Evolutionary conservation across 805 yeast species (phyloP), one percentile per base, ranked within the genome.

Genomic region (Ogataea minuta): DNA sequence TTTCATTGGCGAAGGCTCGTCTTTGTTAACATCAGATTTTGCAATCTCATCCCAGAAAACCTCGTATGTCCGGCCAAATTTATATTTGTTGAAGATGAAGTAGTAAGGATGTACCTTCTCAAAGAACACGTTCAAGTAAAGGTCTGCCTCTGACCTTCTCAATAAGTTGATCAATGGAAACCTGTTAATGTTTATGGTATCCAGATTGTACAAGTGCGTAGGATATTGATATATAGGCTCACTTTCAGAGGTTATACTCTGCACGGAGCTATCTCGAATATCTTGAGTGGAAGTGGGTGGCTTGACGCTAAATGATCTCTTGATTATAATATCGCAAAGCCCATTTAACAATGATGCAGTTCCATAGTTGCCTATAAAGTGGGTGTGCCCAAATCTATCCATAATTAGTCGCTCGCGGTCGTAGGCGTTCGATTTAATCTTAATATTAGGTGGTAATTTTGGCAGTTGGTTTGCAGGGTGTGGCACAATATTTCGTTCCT

Each of bases 321-420:
- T 63, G n/a, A 67, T 53, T 17, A 71, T 59, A 14, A 71, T 56
- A 45, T 68, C 72, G 43, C 74, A 68, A 7, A 71, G 44, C 1
- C 72, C 68, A 34, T 63, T 67, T 39, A 71, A 54, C 19, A 71
- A 44, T 2, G 72, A 67, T 0, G 73, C 69, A 1, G 75, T 70
- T 16, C 76, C 74, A 12, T 63, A 63, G 14, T 68, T 63, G 1
- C 77, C 77, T 36, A 72, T 66, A 42, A 67, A 72, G 50, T 72
- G 77, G 0, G 72, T 64, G 37, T 69, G 71, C 4, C 76, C 76
- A 40, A 62, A 64, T 15, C 63, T 54, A 44, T 72, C 77, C 54
- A 64, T 64, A 14, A 71, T 60, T 26, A 71, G 48, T n/a, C 68
- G 44, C 36, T 64, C 70, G 15, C 52, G 48, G 25, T 59, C 66